A percentile compares a stretch with the other conserved stretches of the same genome.
Conservation (phyloP, 192 early-diverging fungal species). For the Podila minutissima region DNA sequence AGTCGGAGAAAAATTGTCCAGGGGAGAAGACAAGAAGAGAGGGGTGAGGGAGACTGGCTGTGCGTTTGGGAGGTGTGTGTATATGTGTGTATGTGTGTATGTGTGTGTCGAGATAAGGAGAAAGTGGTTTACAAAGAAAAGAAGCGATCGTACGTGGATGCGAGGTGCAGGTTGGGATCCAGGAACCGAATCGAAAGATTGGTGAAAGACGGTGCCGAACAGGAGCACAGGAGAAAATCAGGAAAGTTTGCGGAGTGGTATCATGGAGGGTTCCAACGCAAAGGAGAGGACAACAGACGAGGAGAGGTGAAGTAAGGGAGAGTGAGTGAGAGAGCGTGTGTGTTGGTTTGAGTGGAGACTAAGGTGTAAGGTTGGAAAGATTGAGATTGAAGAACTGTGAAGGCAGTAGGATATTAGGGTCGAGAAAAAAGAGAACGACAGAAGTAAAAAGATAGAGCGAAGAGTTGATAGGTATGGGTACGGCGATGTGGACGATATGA, state of each 20-base stretch:
- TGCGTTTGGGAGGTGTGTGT: not conserved
- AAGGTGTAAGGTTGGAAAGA: too few species aligned
- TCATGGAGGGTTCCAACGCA: not conserved
- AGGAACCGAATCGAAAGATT: not conserved
- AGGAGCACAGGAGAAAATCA: not conserved
- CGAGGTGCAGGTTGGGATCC: not conserved
- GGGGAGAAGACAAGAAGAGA: slow-evolving; percentile 2
- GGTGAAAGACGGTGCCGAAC: not conserved
- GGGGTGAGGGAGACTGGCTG: not conserved
- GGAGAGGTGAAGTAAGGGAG: not conserved
- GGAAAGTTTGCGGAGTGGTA: not conserved
- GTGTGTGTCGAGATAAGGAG: not conserved
- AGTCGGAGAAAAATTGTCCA: not conserved
- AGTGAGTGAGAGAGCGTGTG: not conserved
- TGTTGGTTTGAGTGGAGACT: not conserved
- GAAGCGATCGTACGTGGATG: not conserved
- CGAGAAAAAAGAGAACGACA: not conserved
- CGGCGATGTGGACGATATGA: not conserved
- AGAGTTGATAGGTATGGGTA: not conserved
- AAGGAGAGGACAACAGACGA: too few species aligned
- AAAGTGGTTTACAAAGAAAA: not conserved
- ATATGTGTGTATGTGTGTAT: not conserved
- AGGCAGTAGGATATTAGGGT: not conserved
- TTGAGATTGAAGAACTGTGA: not conserved
- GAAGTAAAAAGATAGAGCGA: not conserved